A percentile compares a stretch with the other conserved stretches of the same genome.
Evolutionary conservation across 2,329 filamentous ascomycete genomes (phyloP).

Genomic region (Metarhizium humberi): DNA sequence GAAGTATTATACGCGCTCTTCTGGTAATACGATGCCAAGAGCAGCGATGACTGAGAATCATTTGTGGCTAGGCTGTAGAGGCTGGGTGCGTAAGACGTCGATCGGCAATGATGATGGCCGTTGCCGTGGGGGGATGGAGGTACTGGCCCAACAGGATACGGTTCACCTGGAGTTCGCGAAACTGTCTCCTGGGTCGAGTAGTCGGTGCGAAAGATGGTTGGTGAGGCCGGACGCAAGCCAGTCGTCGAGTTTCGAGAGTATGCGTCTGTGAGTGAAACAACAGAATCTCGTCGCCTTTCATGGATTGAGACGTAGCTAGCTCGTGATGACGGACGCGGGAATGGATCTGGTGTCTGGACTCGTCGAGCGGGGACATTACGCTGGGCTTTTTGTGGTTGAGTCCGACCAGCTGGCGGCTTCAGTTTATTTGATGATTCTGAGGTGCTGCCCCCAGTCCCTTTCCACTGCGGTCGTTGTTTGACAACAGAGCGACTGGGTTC

Average conservation of each 20-base stretch:
- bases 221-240: conserved; percentile 35
- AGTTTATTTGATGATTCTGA: conserved; percentile 2
- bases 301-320: conserved; percentile 41
- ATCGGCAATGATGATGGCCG: conserved; percentile 13
- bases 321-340: conserved; percentile 32
- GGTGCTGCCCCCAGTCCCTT: conserved; percentile 7
- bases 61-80: conserved; percentile 52
- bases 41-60: conserved; percentile 44
- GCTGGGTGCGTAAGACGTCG: conserved; percentile 34
- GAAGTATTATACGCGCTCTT: conserved; percentile 38
- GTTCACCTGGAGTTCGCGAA: conserved; percentile 10
- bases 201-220: conserved; percentile 21
- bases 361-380: background rate
- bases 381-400: conserved; percentile 3
- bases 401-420: conserved; percentile 5
- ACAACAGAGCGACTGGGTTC: conserved; percentile 9
- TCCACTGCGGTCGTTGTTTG: conserved; percentile 18
- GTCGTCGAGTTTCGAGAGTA: conserved; percentile 41
- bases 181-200: conserved; percentile 13
- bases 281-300: conserved; percentile 41
- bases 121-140: conserved; percentile 14
- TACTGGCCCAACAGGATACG: conserved; percentile 8
- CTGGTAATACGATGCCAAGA: conserved; percentile 38
- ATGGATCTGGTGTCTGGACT: conserved; percentile 16
- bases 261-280: conserved; percentile 47